Evolutionary conservation across 805 yeast genomes (phyloP).

Genomic region (Hagleromyces aurorensis): DNA sequence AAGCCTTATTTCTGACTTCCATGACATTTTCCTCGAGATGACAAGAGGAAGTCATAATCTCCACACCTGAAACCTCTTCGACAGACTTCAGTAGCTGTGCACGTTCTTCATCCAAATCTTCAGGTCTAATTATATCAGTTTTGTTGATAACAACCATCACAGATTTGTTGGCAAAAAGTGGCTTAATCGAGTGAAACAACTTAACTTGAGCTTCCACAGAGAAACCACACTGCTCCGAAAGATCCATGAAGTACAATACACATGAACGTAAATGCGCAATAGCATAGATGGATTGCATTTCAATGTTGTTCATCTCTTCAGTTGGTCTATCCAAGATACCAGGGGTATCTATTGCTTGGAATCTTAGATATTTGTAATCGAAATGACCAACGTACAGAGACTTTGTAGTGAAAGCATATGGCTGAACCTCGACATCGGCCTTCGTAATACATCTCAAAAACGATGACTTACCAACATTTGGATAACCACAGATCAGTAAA

Average conservation of each 20-base stretch:
- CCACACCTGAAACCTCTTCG: constrained; percentile 67
- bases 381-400: constrained; percentile 97
- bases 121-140: constrained; percentile 79
- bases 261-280: constrained; percentile 97
- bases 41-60: constrained; percentile 89
- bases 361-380: constrained; percentile 93
- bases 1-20: constrained; percentile 93
- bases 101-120: constrained; percentile 72
- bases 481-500: constrained; percentile 94
- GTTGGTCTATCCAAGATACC: constrained; percentile 98
- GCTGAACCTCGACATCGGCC: constrained; percentile 98
- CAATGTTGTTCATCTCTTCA: constrained; percentile 99
- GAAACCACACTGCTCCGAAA: constrained; percentile 98
- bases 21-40: constrained; percentile 89
- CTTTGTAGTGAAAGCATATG: constrained; percentile 98
- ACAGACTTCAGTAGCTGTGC: constrained; percentile 64
- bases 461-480: constrained; percentile 97
- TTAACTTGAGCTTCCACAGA: constrained; percentile 95
- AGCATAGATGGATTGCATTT: constrained; percentile 98
- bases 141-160: constrained; percentile 94
- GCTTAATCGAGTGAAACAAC: constrained; percentile 93
- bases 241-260: constrained; percentile 95
- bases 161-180: constrained; percentile 92
- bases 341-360: constrained; percentile 99
- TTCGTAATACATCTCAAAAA: constrained; percentile 89